A percentile compares a stretch with the other conserved stretches of the same genome.
Evolutionary conservation across 2,329 filamentous ascomycete genomes (phyloP).

Genomic region (Sporothrix protearum): DNA sequence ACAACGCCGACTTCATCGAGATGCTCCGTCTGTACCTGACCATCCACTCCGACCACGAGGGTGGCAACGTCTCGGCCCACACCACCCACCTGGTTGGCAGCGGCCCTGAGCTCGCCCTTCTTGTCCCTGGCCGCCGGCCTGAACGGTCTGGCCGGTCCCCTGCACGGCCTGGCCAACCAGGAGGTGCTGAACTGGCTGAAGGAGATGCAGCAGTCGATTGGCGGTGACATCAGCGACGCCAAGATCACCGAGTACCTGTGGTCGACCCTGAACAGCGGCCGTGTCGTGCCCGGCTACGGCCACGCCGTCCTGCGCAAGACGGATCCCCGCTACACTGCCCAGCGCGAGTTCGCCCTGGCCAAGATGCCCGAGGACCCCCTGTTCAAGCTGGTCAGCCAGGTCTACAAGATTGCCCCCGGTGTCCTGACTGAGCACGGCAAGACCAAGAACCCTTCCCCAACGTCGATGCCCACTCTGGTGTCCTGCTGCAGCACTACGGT

Average conservation of each 20-base stretch:
- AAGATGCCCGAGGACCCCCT: conserved; percentile 80
- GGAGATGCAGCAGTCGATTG: conserved; percentile 95
- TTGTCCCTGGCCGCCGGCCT: conserved; percentile 94
- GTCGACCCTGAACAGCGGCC: conserved; percentile 91
- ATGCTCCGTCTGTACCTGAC: conserved; percentile 98
- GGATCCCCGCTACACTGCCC: conserved; percentile 96
- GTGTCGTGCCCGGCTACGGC: conserved; percentile 96
- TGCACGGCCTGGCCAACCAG: conserved; percentile 99
- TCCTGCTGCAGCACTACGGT: conserved; percentile 99
- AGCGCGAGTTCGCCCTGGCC: conserved; percentile 86
- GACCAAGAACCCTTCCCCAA: conserved; percentile 99
- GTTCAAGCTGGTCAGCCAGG: conserved; percentile 99
- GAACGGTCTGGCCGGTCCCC: conserved; percentile 95
- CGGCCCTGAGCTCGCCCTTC: conserved; percentile 95
- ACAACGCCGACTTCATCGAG: conserved; percentile 96
- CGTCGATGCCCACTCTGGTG: conserved; percentile 97
- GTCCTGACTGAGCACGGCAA: conserved; percentile 99
- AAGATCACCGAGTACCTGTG: conserved; percentile 98
- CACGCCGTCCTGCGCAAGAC: conserved; percentile 99
- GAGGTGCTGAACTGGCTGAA: conserved; percentile 98
- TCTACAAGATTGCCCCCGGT: conserved; percentile 99
- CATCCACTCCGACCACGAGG: conserved; percentile 99
- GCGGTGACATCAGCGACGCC: conserved; percentile 92
- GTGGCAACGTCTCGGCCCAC: conserved; percentile 97
- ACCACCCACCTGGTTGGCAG: conserved; percentile 97